Base-by-base conservation (phyloP, 2,329 filamentous ascomycete species). In the Aphanocladium album region DNA sequence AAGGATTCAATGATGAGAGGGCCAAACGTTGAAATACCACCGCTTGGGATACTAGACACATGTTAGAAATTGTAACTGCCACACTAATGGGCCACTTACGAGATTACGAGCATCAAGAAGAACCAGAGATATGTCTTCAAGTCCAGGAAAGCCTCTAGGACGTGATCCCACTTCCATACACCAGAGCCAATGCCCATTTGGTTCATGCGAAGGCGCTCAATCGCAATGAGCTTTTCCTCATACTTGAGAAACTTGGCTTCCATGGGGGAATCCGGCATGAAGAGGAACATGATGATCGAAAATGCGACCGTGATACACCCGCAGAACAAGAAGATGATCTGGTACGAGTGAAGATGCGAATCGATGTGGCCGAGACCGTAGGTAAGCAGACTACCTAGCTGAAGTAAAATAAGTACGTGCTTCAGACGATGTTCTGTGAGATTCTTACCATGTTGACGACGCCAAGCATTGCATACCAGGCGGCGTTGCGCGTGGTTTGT, bases 181-280 rank as follows among this genome's bases (percentile, higher is more conserved):
- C 71, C 63, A 1, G 67, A 71, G 2, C 70, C 67, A 16, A 76
- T 70, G 2, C 74, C 74, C 67, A 70, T 73, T 57, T 80, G 78
- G 55, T 83, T 82, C 58, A 76, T 77, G 16, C 79, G 71, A 33
- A 82, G 69, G 54, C 83, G 74, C 64, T 86, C 82, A n/a, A 86
- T 79, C 0, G 83, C 83, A 19, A 85, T 69, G 3, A 84, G 67
- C 63, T 81, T 84, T 54, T 87, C 83, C 23, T 81, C 73, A 11
- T 80, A 76, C 0, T 72, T 75, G 8, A 87, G 73, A 60, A 85
- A 86, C 23, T 79, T 80, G 1, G 83, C 78, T 43, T 81, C 77
- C 71, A 85, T 80, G 0, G 85, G 85, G 0, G 82, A 85, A 66
- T 88, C 85, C 0, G 86, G 86, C 76, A 88, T 83, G 51, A 80